phyloP scores from a whole-genome alignment of 2,329 filamentous ascomycete genomes.

The Fragosphaeria purpurea region DNA sequence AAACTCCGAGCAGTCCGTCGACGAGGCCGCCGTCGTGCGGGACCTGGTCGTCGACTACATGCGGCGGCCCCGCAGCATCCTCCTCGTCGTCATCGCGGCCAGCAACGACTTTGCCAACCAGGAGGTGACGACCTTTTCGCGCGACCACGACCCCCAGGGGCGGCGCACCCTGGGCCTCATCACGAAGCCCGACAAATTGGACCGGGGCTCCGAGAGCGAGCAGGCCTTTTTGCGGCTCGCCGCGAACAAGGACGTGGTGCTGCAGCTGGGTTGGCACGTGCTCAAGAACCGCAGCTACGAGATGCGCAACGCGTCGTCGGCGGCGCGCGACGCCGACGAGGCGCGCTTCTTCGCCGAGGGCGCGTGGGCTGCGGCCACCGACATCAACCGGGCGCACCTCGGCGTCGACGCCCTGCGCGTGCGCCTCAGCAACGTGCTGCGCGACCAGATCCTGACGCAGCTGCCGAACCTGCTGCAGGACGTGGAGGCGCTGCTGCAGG shows the following conservation, averaged over 20 bases:
- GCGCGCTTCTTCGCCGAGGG: conserved; percentile 30
- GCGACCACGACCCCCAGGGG: conserved; percentile 22
- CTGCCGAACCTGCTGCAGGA: conserved; percentile 36
- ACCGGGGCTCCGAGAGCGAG: conserved; percentile 29
- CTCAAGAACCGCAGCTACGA: conserved; percentile 36
- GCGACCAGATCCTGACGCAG: conserved; percentile 34
- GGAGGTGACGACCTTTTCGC: conserved; percentile 40
- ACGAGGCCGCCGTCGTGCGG: conserved; percentile 34
- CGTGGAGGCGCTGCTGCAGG: conserved; percentile 25
- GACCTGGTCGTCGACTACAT: conserved; percentile 47
- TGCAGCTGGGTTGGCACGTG: conserved; percentile 44
- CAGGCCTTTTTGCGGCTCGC: conserved; percentile 30
- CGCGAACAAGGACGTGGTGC: conserved; percentile 33
- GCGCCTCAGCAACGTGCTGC: conserved; percentile 41
- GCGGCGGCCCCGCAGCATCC: conserved; percentile 43
- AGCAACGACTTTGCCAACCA: conserved; percentile 51
- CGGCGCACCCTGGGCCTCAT: conserved; percentile 44
- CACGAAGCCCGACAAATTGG: conserved; percentile 42
- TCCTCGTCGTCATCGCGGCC: conserved; percentile 48
- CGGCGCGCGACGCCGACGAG: conserved; percentile 30
- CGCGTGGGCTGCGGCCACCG: conserved; percentile 22
- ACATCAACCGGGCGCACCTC: conserved; percentile 23
- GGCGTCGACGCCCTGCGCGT: conserved; percentile 38
- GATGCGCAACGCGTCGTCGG: conserved; percentile 18
- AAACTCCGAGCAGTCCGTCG: conserved; percentile 33